Conservation (phyloP, 2,329 filamentous ascomycete species). For the Elsinoe arachidis region DNA sequence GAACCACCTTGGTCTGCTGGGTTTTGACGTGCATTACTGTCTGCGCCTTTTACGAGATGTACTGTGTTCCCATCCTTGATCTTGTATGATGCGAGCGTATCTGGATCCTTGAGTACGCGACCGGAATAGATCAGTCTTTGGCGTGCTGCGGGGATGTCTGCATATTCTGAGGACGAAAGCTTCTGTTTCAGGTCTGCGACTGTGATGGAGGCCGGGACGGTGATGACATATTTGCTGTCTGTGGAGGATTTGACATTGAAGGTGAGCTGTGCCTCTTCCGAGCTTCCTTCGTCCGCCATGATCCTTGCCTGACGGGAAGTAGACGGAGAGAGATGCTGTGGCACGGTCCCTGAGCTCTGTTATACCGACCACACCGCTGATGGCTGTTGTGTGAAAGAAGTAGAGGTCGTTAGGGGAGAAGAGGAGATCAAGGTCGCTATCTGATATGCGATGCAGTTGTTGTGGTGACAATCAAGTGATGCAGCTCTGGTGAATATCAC, state of each 20-base stretch:
- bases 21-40: constrained; percentile 65
- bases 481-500: too few species aligned
- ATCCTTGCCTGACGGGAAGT: constrained; percentile 2
- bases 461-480: too few species aligned
- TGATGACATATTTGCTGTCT: constrained; percentile 75
- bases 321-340: background rate
- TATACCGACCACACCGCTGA: background rate
- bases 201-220: constrained; percentile 65
- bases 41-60: constrained; percentile 92
- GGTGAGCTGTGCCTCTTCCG: constrained; percentile 65
- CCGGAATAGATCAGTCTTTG: constrained; percentile 97
- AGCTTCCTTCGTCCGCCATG: constrained; percentile 50
- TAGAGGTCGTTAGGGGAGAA: background rate
- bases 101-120: constrained; percentile 89
- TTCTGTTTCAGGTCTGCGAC: constrained; percentile 84
- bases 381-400: background rate
- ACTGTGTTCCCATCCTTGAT: constrained; percentile 94
- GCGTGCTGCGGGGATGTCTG: constrained; percentile 76
- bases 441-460: too few species aligned
- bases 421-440: too few species aligned
- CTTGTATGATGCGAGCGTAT: constrained; percentile 78
- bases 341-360: background rate
- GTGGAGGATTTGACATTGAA: constrained; percentile 98
- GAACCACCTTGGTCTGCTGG: constrained; percentile 42
- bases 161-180: constrained; percentile 70